Conservation (phyloP, 768 basidiomycete genomes). For the Mrakia frigida region DNA sequence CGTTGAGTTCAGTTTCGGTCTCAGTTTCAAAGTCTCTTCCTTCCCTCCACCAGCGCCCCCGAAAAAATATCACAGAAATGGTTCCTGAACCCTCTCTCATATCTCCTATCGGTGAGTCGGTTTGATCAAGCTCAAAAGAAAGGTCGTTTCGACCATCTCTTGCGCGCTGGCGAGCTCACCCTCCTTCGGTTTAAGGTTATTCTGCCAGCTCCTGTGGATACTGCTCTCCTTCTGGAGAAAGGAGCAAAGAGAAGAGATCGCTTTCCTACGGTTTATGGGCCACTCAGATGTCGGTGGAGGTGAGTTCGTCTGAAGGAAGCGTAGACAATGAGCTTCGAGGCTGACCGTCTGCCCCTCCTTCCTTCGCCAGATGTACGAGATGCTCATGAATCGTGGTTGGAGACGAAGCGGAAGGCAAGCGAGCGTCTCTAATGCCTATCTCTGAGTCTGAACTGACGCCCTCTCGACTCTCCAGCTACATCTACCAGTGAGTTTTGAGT, state of each 20-base stretch:
- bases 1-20: neutral
- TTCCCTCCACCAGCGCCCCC: neutral
- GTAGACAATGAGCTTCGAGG: neutral
- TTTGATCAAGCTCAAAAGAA: neutral
- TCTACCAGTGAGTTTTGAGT: constrained; percentile 15
- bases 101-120: constrained; percentile 22
- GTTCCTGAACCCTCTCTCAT: constrained; percentile 26
- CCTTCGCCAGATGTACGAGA: constrained; percentile 7
- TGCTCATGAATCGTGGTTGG: constrained; percentile 31
- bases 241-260: constrained; percentile 9
- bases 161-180: too few relatives aligned
- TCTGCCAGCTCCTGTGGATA: constrained; percentile 26
- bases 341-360: neutral
- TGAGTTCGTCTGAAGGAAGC: neutral
- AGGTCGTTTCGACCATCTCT: neutral
- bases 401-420: constrained; percentile 16
- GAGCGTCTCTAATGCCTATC: neutral
- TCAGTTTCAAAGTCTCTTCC: neutral
- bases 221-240: constrained; percentile 19
- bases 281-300: neutral
- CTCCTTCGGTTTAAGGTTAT: constrained; percentile 12
- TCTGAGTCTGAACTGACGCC: neutral
- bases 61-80: neutral
- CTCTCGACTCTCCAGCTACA: neutral
- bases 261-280: constrained; percentile 28